Evolutionary conservation across 108 stramenopile genomes (phyloP).

Genomic region (Seminavis robusta): DNA sequence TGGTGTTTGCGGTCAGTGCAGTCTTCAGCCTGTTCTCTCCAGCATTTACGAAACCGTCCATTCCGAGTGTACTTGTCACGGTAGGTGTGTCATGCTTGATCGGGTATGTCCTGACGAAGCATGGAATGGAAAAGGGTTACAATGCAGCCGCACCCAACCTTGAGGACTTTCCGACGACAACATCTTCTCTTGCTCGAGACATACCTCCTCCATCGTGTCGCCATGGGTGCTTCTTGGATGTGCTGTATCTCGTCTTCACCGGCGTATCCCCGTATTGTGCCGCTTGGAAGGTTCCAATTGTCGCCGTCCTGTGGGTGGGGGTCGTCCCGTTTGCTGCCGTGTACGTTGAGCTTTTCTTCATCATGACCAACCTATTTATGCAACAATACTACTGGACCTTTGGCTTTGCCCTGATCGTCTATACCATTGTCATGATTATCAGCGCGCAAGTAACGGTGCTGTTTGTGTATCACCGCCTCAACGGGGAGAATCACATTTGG

Average conservation of each 20-base stretch:
- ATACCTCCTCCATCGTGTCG: slow-evolving; percentile 36
- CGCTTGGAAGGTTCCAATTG: slow-evolving; percentile 16
- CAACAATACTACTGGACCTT: slow-evolving; percentile 93
- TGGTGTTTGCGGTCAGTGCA: slow-evolving; percentile 58
- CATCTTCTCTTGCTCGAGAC: slow-evolving; percentile 80
- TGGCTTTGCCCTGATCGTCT: slow-evolving; percentile 85
- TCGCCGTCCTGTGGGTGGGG: slow-evolving; percentile 64
- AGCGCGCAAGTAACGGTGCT: slow-evolving; percentile 89
- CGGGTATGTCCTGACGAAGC: slow-evolving; percentile 62
- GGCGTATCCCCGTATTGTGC: too few relatives aligned
- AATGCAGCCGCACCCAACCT: slow-evolving; percentile 71
- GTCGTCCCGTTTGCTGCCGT: slow-evolving; percentile 92
- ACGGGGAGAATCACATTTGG: slow-evolving; percentile 93
- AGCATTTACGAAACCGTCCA: slow-evolving; percentile 60
- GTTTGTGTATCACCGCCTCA: slow-evolving; percentile 89
- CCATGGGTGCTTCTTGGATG: too few relatives aligned
- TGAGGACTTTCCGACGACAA: slow-evolving; percentile 64
- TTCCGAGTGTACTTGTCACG: slow-evolving; percentile 72
- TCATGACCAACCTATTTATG: slow-evolving; percentile 87
- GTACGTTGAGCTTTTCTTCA: slow-evolving; percentile 93
- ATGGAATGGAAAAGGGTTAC: slow-evolving; percentile 85
- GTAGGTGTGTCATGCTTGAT: slow-evolving; percentile 67
- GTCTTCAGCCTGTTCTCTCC: slow-evolving; percentile 60
- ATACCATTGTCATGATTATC: slow-evolving; percentile 74
- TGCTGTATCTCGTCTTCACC: too few relatives aligned